Evolutionary conservation across 2,329 filamentous ascomycete genomes (phyloP).

Genomic region (Pyrenophora tritici-repentis): DNA sequence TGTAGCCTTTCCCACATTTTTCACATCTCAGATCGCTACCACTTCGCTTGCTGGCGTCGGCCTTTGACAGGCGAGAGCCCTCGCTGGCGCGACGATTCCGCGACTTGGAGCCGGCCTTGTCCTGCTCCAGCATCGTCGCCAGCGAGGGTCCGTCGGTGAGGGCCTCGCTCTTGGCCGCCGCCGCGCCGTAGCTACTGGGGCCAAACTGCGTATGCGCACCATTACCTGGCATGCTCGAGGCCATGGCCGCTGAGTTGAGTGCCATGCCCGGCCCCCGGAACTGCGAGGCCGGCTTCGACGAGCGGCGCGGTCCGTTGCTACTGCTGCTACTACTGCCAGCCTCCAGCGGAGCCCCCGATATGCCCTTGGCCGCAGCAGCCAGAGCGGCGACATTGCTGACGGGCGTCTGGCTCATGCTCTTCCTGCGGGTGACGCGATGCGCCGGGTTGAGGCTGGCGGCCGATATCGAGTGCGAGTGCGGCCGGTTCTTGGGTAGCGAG

Average conservation of each 20-base stretch:
- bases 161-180: conserved; percentile 58
- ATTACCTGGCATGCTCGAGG: conserved; percentile 69
- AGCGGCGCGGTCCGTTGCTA: conserved; percentile 61
- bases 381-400: conserved; percentile 75
- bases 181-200: conserved; percentile 42
- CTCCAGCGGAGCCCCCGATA: conserved; percentile 63
- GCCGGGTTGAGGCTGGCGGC: conserved; percentile 76
- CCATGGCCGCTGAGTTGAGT: conserved; percentile 64
- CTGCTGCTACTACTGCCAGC: conserved; percentile 33
- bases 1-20: conserved; percentile 99
- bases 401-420: conserved; percentile 83
- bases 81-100: conserved; percentile 75
- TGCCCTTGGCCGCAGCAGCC: conserved; percentile 70
- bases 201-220: conserved; percentile 43
- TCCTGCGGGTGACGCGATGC: conserved; percentile 87
- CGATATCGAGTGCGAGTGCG: conserved; percentile 81
- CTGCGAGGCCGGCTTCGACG: conserved; percentile 62
- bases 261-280: conserved; percentile 54
- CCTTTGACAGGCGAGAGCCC: conserved; percentile 79
- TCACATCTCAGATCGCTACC: conserved; percentile 91
- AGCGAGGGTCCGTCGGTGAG: conserved; percentile 72
- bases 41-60: conserved; percentile 73
- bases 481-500: conserved; percentile 70
- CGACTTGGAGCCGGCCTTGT: conserved; percentile 56
- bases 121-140: conserved; percentile 51